Base-by-base conservation (phyloP, 495 filamentous ascomycete species). In the Xylaria acuta region DNA sequence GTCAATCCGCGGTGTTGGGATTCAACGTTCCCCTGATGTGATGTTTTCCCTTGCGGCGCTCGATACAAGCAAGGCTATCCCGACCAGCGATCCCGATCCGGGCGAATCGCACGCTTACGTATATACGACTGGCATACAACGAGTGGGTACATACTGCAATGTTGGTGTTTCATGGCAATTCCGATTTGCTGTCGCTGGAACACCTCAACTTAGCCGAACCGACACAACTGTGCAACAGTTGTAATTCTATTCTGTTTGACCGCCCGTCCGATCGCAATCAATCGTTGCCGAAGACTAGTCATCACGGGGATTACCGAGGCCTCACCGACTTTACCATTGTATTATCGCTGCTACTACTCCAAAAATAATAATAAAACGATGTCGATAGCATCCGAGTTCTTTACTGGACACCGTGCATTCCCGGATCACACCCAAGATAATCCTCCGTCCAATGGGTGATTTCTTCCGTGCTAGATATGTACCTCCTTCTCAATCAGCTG, bases 1-100 rank as follows among this genome's bases (percentile, higher is more conserved):
- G 30, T n/a, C 45, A 65, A 32, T 64, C 64, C 64, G 30, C 18
- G 30, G 43, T 67, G 43, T 67, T 67, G 64, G 64, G 43, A 67
- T 43, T 25, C 16, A 34, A 64, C 60, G 60, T 43, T 18, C 22
- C n/a, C 45, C 18, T 18, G 20, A n/a, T 18, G 18, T 11, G 12
- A 63, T 62, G 12, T 3, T 41, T 63, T 51, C 51, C 18, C 25
- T 53, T 56, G 27, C 11, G 12, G 22, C 27, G 53, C 53, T 8
- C 27, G 53, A 56, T 8, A 18, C 53, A 18, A 41, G 34, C 58
- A 38, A 22, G 58, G 58, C 58, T 38, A 40, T 43, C 60, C 60
- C 38, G 22, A 64, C 60, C 59, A 40, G 59, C 59, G 59, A 62
- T 62, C 59, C 36, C 41, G 34, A 40, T 20, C 58, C 34, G 58